Percentiles rank a stretch among this genome's conserved stretches.
Conservation (phyloP, 352 stramenopile genomes). For the Phytophthora quininea region DNA sequence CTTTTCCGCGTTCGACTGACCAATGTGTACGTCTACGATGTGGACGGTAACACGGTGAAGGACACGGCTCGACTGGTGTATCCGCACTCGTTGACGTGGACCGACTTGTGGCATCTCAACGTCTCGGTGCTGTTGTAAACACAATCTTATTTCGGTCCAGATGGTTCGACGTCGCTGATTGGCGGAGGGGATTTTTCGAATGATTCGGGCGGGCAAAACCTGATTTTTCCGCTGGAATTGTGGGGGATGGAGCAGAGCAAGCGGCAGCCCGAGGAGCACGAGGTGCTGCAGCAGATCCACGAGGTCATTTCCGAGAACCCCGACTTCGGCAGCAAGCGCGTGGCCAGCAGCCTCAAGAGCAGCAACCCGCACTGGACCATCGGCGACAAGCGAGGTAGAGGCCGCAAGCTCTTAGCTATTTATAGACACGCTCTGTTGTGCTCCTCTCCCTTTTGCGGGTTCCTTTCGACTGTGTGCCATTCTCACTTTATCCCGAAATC, state of each 20-base stretch:
- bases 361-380: conserved; percentile 73
- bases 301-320: conserved; percentile 61
- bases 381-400: conserved; percentile 68
- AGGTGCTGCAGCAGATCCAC: conserved; percentile 66
- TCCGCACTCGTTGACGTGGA: conserved; percentile 18
- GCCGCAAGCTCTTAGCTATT: not conserved
- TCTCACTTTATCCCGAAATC: not conserved
- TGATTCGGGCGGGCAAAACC: not conserved
- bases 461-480: not conserved
- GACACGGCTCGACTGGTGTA: conserved; percentile 19
- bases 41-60: not conserved
- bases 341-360: conserved; percentile 62
- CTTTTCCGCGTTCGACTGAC: not conserved
- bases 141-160: too few relatives aligned
- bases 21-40: conserved; percentile 1
- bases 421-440: not conserved
- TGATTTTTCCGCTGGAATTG: not conserved
- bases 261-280: conserved; percentile 64
- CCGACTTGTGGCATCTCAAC: conserved; percentile 16
- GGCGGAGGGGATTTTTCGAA: not conserved
- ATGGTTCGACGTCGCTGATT: not conserved
- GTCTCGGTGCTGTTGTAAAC: conserved; percentile 9
- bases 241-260: conserved; percentile 51
- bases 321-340: conserved; percentile 75
- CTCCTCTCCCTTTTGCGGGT: not conserved